Base-by-base conservation (phyloP, 768 basidiomycete genomes). In the Hypsizygus marmoreus region DNA sequence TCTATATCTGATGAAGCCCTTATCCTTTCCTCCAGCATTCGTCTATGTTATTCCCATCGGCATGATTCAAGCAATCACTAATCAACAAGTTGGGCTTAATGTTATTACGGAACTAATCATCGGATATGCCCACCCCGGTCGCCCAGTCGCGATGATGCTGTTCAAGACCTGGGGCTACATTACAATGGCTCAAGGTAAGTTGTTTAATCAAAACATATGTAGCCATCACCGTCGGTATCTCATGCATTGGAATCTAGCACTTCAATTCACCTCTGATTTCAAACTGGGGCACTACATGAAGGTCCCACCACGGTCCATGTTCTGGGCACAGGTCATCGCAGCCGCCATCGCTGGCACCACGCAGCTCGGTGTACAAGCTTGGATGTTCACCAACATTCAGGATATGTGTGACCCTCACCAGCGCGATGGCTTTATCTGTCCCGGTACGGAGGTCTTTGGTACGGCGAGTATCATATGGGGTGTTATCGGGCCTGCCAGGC, bases 91-190 rank as follows among this genome's bases (percentile, higher is more conserved):
- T 41, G 84, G 82, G 32, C 71, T 85, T 43, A 80, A 77, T 57
- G 89, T 91, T 25, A 81, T 92, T 58, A 83, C 89, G 3, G 90
- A 92, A 64, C 69, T 91, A 30, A 82, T 92, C 50, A 81, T 90
- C 20, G 90, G 90, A 43, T 91, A 89, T 56, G 80, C 77, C 19
- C 74, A 88, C 31, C 91, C 89, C 10, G 89, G 91, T 2, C 78
- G 77, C 12, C 87, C 89, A 4, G 62, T 91, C 45, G 88, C 90
- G 0, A 88, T 82, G 75, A 89, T 91, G 88, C 70, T 91, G 71
- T 90, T 90, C 76, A 91, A 88, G 77, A 86, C 85, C 0, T 88
- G 75, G 74, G 87, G 88, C 24, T 88, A 87, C 55, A 82, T 85
- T 46, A 82, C 79, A 39, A 80, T 82, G 76, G 72, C 73, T 2